Evolutionary conservation across 352 stramenopile species (phyloP), one percentile per base, ranked within the genome.

Genomic region (Globisporangium spiculum): DNA sequence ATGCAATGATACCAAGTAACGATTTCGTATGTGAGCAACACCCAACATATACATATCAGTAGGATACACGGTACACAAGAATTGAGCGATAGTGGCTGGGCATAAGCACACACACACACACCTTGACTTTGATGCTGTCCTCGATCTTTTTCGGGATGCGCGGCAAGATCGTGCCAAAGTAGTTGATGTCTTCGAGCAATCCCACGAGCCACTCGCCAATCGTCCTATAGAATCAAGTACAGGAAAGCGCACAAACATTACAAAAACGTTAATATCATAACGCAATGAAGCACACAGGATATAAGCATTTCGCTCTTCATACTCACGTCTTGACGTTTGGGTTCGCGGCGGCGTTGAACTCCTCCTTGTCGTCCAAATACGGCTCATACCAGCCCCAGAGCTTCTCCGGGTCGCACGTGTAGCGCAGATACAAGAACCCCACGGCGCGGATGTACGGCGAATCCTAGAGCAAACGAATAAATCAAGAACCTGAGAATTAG

Each of bases 371-470:
- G 67, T 99, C 91, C 41, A 99, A 61, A 69, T 98, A 99, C n/a
- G 93, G 93, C 75, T 97, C 85, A 62, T 97, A 98, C 94, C 96
- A 99, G 55, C 70, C 81, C 92, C 91, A 99, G 4, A 99, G 83
- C 59, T 91, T 75, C 55, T 94, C 86, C 0, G 97, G 97, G 41
- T 98, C 89, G 67, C 88, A 96, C 18, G 94, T 95, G 80, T 98
- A 99, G 38, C 97, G 85, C 20, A 99, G 83, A 70, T 99, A 99
- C n/a, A 99, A 80, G 73, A 99, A 99, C 0, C 97, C 97, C 26
- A 99, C 84, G 3, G 88, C 96, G 30, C 97, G 93, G 69, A 99
- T 98, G 75, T 98, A 99, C 4, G 96, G 94, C 26, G 91, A 98
- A 75, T 99, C 97, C 75, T 97, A 63, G 57, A 44, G 54, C 56